A percentile compares a stretch with the other conserved stretches of the same genome.
phyloP scores from a whole-genome alignment of 2,329 filamentous ascomycete genomes.

The Botrytis porri region DNA sequence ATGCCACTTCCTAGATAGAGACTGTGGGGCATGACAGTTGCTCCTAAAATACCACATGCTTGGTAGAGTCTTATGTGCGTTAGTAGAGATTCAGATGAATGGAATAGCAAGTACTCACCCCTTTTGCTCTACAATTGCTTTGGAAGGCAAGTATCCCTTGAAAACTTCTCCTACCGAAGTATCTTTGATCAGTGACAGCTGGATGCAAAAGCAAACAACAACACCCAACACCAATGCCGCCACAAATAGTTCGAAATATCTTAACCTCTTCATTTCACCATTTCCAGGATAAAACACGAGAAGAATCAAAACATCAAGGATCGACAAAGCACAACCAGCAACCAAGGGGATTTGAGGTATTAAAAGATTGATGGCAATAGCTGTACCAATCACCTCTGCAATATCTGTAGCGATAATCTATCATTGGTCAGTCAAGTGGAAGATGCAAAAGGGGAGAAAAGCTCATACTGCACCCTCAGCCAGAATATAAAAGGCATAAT shows the following conservation, averaged over 20 bases:
- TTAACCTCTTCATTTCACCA: slow-evolving; percentile 54
- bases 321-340: slow-evolving; percentile 65
- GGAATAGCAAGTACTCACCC: slow-evolving; percentile 41
- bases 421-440: slow-evolving; percentile 18
- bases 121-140: slow-evolving; percentile 54
- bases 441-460: not conserved
- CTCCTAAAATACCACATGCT: slow-evolving; percentile 73
- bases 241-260: slow-evolving; percentile 64
- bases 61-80: slow-evolving; percentile 54
- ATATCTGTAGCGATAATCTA: slow-evolving; percentile 57
- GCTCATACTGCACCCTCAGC: slow-evolving; percentile 47
- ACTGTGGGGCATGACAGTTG: slow-evolving; percentile 71
- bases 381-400: slow-evolving; percentile 62
- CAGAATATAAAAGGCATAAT: slow-evolving; percentile 51
- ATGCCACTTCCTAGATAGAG: slow-evolving; percentile 68
- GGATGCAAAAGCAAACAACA: slow-evolving; percentile 67
- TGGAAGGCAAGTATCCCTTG: slow-evolving; percentile 61
- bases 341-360: slow-evolving; percentile 62
- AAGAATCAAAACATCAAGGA: slow-evolving; percentile 65
- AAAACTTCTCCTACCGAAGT: slow-evolving; percentile 59
- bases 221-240: slow-evolving; percentile 63
- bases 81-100: slow-evolving; percentile 18
- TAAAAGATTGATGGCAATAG: slow-evolving; percentile 66
- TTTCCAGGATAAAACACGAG: slow-evolving; percentile 63
- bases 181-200: slow-evolving; percentile 59